Evolutionary conservation across 2,329 filamentous ascomycete genomes (phyloP).

Genomic region (Phialophora macrospora): DNA sequence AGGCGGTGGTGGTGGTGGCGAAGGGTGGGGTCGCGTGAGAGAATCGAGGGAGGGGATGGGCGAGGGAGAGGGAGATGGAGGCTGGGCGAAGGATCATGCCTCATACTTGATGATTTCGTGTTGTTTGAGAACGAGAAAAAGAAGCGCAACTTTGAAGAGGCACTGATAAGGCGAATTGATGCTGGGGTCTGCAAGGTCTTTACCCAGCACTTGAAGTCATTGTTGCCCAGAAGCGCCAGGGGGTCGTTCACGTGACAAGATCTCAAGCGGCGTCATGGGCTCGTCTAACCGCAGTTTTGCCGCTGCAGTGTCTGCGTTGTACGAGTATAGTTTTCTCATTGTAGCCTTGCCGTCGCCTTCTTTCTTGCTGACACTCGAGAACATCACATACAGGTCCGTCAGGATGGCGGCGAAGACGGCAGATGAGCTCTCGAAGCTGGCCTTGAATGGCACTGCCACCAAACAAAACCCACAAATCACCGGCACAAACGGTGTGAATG

Average conservation of each 20-base stretch:
- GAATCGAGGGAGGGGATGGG: conserved; percentile 28
- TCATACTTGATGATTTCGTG: conserved; percentile 34
- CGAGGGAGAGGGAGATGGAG: conserved; percentile 16
- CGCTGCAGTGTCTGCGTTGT: conserved; percentile 6
- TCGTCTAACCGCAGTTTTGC: conserved; percentile 10
- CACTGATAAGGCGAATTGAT: not conserved
- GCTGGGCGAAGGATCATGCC: conserved; percentile 38
- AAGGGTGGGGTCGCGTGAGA: conserved; percentile 8
- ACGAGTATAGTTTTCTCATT: conserved; percentile 3
- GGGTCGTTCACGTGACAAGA: not conserved
- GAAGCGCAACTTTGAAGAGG: not conserved
- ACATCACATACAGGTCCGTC: not conserved
- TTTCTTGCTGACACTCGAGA: conserved; percentile 1
- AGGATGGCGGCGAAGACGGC: conserved; percentile 39
- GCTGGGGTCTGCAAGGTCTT: conserved; percentile 22
- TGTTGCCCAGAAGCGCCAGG: conserved; percentile 1
- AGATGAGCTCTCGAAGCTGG: conserved; percentile 40
- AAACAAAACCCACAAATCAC: conserved; percentile 33
- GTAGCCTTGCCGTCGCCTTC: not conserved
- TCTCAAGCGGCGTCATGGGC: not conserved
- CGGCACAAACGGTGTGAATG: conserved; percentile 47
- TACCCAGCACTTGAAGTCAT: not conserved
- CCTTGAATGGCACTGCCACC: conserved; percentile 44
- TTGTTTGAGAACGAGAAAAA: not conserved
- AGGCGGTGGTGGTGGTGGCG: conserved; percentile 8